These are phyloP conservation scores for Abelmoschus esculentus DNA, from an alignment of 345 rosid species.

Conservation along the genomic window DNA sequence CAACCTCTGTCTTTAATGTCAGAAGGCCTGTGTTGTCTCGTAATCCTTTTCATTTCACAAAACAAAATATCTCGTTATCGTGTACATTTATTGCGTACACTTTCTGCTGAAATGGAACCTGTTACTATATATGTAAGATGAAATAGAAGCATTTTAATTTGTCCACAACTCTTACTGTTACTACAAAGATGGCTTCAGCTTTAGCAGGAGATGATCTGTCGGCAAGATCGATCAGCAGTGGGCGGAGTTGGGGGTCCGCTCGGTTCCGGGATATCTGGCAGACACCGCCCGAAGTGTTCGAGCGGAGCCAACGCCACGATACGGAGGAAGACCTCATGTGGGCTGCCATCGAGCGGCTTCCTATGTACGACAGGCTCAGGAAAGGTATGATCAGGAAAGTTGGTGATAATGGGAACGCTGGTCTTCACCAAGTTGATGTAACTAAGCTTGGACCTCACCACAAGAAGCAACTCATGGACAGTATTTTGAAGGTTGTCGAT, in stretches of 20 bases:
- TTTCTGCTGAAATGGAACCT: too few species aligned
- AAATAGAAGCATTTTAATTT: too few species aligned
- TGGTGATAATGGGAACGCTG: conserved; percentile 39
- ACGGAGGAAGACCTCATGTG: conserved; percentile 78
- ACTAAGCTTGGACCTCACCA: conserved; percentile 44
- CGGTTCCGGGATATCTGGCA: conserved; percentile 51
- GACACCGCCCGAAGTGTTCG: conserved; percentile 30
- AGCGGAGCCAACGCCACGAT: conserved; percentile 29
- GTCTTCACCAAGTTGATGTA: conserved; percentile 47
- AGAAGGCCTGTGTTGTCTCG: too few species aligned
- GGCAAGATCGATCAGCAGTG: conserved; percentile 38
- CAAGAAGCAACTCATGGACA: conserved; percentile 55
- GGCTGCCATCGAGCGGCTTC: conserved; percentile 93
- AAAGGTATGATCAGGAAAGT: conserved; percentile 52
- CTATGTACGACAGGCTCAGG: conserved; percentile 61
- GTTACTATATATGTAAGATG: too few species aligned
- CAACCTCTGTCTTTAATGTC: too few species aligned
- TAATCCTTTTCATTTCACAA: too few species aligned
- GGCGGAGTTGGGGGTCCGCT: conserved; percentile 32
- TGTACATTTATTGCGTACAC: too few species aligned
- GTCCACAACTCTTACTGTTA: too few species aligned
- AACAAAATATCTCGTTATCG: too few species aligned
- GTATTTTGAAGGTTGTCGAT: conserved; percentile 50
- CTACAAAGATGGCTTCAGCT: not conserved
- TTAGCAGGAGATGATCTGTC: conserved; percentile 36